phyloP scores from a whole-genome alignment of 805 yeast genomes.

The Candida patagonica region DNA sequence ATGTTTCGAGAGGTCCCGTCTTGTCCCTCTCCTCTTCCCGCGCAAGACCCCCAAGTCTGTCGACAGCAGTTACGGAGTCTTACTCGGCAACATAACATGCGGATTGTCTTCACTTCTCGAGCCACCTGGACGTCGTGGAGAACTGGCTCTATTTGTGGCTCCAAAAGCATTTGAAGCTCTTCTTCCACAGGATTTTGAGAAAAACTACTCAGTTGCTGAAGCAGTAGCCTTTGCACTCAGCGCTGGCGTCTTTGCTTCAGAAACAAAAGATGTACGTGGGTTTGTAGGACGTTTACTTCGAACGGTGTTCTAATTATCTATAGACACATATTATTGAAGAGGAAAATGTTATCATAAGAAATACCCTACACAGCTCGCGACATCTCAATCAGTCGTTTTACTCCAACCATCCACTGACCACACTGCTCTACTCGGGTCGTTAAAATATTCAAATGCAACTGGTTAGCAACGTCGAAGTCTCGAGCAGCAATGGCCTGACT shows the following conservation, averaged over 20 bases:
- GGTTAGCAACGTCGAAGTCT: constrained; percentile 52
- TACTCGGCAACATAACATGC: constrained; percentile 33
- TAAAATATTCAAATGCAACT: constrained; percentile 43
- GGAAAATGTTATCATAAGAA: neutral
- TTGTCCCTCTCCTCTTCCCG: constrained; percentile 35
- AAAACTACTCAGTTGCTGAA: constrained; percentile 4
- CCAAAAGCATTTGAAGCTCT: constrained; percentile 20
- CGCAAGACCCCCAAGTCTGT: constrained; percentile 27
- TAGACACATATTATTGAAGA: too few relatives aligned
- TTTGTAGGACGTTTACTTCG: constrained; percentile 9
- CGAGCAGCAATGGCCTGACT: constrained; percentile 40
- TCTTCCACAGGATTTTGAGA: constrained; percentile 8
- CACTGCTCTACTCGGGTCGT: constrained; percentile 60
- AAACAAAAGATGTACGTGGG: constrained; percentile 10
- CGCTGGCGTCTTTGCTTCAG: constrained; percentile 13
- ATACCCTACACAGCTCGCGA: constrained; percentile 20
- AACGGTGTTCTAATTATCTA: constrained; percentile 6
- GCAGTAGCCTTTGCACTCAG: constrained; percentile 13
- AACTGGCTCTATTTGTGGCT: constrained; percentile 40
- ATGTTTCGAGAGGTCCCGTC: constrained; percentile 34
- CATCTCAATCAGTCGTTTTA: constrained; percentile 77
- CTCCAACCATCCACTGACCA: constrained; percentile 90
- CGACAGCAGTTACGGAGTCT: constrained; percentile 34
- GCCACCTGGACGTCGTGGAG: constrained; percentile 34
- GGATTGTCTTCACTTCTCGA: constrained; percentile 38